Base-by-base conservation (phyloP, 2,329 filamentous ascomycete genomes). In the Capronia americana region DNA sequence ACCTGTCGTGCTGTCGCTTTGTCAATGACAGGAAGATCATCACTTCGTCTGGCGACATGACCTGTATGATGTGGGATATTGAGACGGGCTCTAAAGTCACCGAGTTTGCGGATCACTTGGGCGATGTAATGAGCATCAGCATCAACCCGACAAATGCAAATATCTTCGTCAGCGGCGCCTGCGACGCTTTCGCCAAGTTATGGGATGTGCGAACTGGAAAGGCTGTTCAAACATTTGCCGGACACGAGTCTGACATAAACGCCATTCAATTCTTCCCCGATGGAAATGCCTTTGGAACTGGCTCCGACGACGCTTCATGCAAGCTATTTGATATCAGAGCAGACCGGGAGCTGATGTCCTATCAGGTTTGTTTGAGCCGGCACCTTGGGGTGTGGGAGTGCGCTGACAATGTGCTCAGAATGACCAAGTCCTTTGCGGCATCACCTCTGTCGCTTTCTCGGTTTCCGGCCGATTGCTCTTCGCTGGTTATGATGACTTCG, bases 231-330 rank as follows among this genome's bases (percentile, higher is more conserved):
- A 99, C 95, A 1, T 99, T 99, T 79, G 93, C 95, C 61, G 95
- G 95, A 30, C 95, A 98, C 81, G 95, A 98, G 81, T 97, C 93
- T 53, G 95, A 99, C 77, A 99, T 99, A 84, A 99, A 99, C 80
- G 95, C 95, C 74, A 97, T 99, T 71, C 95, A 98, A 79, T 99
- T 98, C 84, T 98, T 98, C 88, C 95, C 95, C 61, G 96, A 98
- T 76, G 95, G 95, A 69, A 96, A 98, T 79, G 96, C 95, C 28
- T 98, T 99, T 77, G 95, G 96, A 72, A 98, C 95, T 62, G 95
- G 95, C 65, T 98, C 95, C 53, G 95, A 99, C 75, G 95, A 99
- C 78, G 95, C 95, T 62, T 97, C 94, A 46, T 99, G 95, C 85
- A 90, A 95, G 73, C 86, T 99, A 46, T 99, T 99, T 77, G 95